These are phyloP conservation scores for Rhodotorula taiwanensis DNA, from an alignment of 768 basidiomycete species.

Conservation along the genomic window DNA sequence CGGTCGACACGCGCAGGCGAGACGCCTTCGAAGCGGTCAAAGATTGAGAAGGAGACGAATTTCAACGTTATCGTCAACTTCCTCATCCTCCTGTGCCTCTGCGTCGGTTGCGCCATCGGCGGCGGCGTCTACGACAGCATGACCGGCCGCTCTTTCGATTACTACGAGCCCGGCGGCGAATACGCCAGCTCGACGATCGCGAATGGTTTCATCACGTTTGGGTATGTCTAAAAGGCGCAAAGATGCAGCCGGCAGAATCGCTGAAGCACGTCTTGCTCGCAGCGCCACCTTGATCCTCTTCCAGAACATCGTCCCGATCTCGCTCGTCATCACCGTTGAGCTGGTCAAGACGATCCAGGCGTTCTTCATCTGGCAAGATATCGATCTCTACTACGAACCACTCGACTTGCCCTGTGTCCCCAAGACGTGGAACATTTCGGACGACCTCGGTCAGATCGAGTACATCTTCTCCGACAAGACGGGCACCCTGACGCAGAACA, in stretches of 20 bases:
- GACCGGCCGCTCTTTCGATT: slow-evolving; percentile 58
- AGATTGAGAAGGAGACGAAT: slow-evolving; percentile 97
- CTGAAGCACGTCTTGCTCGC: slow-evolving; percentile 7
- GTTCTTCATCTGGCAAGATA: slow-evolving; percentile 89
- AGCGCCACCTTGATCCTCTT: slow-evolving; percentile 91
- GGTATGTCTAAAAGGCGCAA: slow-evolving; percentile 52
- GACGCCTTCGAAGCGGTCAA: slow-evolving; percentile 91
- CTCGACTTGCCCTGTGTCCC: slow-evolving; percentile 84
- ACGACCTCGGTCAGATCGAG: slow-evolving; percentile 97
- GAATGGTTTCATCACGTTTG: slow-evolving; percentile 81
- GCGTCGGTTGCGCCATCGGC: slow-evolving; percentile 64
- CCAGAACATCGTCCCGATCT: slow-evolving; percentile 97
- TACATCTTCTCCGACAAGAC: slow-evolving; percentile 93
- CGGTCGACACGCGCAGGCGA: slow-evolving; percentile 51
- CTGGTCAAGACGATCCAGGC: slow-evolving; percentile 85
- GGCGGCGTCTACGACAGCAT: slow-evolving; percentile 64
- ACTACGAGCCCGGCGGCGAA: slow-evolving; percentile 64
- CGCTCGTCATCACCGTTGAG: slow-evolving; percentile 95
- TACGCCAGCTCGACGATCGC: slow-evolving; percentile 58
- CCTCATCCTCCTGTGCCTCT: slow-evolving; percentile 66
- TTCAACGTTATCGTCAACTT: slow-evolving; percentile 97
- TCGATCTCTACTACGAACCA: slow-evolving; percentile 85
- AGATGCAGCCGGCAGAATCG: slow-evolving; percentile 26
- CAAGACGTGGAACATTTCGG: slow-evolving; percentile 91
- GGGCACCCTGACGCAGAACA: slow-evolving; percentile 92